Conservation (phyloP, 176 grass and related monocot genomes). For the Cenchrus purpureus region DNA sequence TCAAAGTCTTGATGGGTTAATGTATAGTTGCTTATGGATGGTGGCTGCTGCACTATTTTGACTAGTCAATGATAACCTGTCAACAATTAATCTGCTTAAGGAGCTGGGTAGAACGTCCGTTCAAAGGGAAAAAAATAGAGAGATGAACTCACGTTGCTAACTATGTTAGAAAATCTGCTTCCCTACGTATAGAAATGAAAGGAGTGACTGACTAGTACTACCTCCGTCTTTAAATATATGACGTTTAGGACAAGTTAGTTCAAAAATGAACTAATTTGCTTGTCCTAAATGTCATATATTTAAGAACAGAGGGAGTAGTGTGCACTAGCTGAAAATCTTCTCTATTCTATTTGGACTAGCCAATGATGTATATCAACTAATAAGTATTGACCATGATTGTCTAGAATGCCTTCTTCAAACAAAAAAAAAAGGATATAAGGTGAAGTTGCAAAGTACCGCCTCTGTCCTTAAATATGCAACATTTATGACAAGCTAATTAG, state of each 20-base stretch:
- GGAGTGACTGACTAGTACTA: background rate
- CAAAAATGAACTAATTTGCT: too few species aligned
- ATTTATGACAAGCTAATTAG: too few species aligned
- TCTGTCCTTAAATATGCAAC: too few species aligned
- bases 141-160: background rate
- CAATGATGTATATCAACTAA: background rate
- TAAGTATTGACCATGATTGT: background rate
- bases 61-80: background rate
- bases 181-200: background rate
- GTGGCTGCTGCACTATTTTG: background rate
- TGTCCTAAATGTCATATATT: too few species aligned
- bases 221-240: too few species aligned
- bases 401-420: background rate
- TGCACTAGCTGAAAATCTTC: background rate
- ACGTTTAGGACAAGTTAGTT: too few species aligned
- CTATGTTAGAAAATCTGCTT: background rate
- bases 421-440: background rate
- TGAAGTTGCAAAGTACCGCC: background rate
- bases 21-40: background rate
- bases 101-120: background rate
- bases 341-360: background rate
- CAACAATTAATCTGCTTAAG: background rate
- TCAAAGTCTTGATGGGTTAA: constrained; percentile 14
- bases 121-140: background rate
- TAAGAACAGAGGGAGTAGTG: background rate